Evolutionary conservation across 345 rosid genomes (phyloP).

Genomic region (Viola odorata): DNA sequence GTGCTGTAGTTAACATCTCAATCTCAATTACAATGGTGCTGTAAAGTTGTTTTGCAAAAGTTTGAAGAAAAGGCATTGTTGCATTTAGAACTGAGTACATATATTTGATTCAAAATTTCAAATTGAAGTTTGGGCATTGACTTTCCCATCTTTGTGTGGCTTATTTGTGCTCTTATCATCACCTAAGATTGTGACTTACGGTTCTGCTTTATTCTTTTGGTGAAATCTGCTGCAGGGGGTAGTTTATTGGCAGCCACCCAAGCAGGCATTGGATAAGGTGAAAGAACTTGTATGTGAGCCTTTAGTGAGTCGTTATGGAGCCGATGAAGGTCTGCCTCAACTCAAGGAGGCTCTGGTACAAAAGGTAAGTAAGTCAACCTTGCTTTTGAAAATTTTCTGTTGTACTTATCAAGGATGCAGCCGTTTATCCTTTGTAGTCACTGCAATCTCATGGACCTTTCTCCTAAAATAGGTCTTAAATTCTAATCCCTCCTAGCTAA

Average conservation of each 20-base stretch:
- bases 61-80: background rate
- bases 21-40: background rate
- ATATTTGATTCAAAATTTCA: background rate
- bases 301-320: slow-evolving; percentile 66
- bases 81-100: background rate
- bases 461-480: too few relatives aligned
- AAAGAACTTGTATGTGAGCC: slow-evolving; percentile 82
- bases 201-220: background rate
- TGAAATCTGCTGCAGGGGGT: slow-evolving; percentile 53
- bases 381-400: background rate
- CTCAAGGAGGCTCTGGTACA: slow-evolving; percentile 55
- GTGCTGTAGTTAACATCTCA: background rate
- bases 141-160: background rate
- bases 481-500: too few relatives aligned
- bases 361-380: slow-evolving; percentile 39
- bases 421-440: background rate
- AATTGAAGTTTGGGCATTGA: background rate
- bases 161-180: background rate
- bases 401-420: background rate
- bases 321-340: slow-evolving; percentile 88
- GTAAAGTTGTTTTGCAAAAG: background rate
- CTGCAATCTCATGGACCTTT: background rate
- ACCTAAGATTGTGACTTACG: background rate
- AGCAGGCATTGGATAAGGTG: slow-evolving; percentile 66
- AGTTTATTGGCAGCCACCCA: slow-evolving; percentile 91